Evolutionary conservation across 768 basidiomycete genomes (phyloP), one percentile per base, ranked within the genome.

Genomic region (Xerocomus potaroensis): DNA sequence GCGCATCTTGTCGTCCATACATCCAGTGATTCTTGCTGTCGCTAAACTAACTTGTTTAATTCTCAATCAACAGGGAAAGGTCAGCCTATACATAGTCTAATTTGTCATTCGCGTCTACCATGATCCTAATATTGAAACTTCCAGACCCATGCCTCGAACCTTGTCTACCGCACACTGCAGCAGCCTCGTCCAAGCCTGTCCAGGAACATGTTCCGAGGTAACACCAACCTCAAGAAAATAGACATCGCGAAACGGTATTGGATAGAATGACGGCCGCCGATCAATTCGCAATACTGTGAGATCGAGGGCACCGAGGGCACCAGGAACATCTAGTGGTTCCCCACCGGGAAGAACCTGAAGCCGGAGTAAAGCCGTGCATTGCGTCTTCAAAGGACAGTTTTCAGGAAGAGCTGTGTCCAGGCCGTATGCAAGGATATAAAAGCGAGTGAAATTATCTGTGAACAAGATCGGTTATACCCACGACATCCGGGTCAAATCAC

Each of bases 361-460:
- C 15, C 75, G 73, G 36, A 77, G 48, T n/a, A 76, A 51, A 30
- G 69, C 75, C 41, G 64, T 66, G 26, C 47, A 53, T 43, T 53
- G 47, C 34, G 51, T 35, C 31, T 63, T 49, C 15, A 33, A 41
- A n/a, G 51, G 35, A n/a, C 59, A 60, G 14, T 58, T 33, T 16
- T 47, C 35, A 5, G 71, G 70, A 22, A 69, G 49, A 9, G 53
- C 50, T 9, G 52, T 48, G 4, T 71, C 58, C 29, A 55, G 57
- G 12, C 71, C 67, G 24, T 68, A 62, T 4, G 75, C 68, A 47
- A 87, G 53, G 37, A 87, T 66, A 54, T 78, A 84, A 66, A 88
- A 88, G 33, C 84, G 77, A 5, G 87, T 88, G 42, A 70, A 78
- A 54, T 88, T 87, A 16, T 64, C 87, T 87, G 60, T 19, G 34